A percentile compares a stretch with the other conserved stretches of the same genome.
Conservation (phyloP, 768 basidiomycete species). For the Russula compacta region DNA sequence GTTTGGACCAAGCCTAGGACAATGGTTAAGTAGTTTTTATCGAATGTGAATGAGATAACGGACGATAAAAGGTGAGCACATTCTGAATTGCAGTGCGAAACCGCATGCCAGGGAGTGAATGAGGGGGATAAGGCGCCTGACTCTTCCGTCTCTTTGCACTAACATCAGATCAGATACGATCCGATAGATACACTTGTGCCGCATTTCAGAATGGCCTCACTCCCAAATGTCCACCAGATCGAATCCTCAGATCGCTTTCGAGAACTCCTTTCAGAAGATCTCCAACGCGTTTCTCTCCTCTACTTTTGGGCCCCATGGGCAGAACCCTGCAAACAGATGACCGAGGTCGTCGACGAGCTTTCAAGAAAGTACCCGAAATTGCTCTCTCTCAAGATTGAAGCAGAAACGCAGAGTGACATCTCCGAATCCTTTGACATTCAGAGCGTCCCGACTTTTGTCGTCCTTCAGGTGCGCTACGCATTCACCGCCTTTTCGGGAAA, state of each 20-base stretch:
- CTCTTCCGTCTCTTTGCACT: neutral
- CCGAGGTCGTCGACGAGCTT: constrained; percentile 63
- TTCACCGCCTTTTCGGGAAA: neutral
- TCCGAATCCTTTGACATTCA: constrained; percentile 89
- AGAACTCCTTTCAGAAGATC: constrained; percentile 60
- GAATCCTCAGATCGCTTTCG: constrained; percentile 66
- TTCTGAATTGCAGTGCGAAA: constrained; percentile 21
- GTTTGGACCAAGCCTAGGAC: constrained; percentile 65
- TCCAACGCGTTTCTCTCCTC: constrained; percentile 74
- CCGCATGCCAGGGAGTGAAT: constrained; percentile 10
- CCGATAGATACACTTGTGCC: too few relatives aligned
- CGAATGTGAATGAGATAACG: neutral
- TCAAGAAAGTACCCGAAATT: constrained; percentile 59
- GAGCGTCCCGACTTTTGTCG: constrained; percentile 75
- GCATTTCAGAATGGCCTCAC: neutral
- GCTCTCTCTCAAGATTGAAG: constrained; percentile 78
- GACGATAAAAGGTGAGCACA: constrained; percentile 19
- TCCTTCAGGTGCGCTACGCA: constrained; percentile 55
- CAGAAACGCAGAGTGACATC: constrained; percentile 72
- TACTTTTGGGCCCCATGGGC: constrained; percentile 96
- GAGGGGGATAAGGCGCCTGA: neutral
- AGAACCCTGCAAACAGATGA: constrained; percentile 85
- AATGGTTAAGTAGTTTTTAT: neutral
- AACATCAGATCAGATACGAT: neutral
- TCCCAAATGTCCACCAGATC: constrained; percentile 39